Evolutionary conservation across 139 green algal genomes (phyloP), one percentile per base, ranked within the genome.

Genomic region (Chlorella sp.): DNA sequence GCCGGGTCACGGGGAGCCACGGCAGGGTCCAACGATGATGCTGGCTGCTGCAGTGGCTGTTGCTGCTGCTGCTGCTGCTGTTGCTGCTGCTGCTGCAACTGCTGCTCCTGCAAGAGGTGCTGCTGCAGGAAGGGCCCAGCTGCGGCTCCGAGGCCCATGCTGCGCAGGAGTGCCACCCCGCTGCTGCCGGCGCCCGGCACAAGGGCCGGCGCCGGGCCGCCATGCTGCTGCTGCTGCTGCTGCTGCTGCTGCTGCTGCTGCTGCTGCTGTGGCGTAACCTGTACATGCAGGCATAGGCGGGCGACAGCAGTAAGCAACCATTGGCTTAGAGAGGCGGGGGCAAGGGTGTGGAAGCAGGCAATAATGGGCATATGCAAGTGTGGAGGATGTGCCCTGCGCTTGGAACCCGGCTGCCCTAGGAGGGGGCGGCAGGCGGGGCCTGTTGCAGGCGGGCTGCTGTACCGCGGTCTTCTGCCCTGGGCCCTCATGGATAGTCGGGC

Each of bases 341-440:
- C n/a, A n/a, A n/a, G n/a, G n/a, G n/a, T n/a, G n/a, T n/a, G n/a
- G n/a, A n/a, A n/a, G 44, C 44, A 51, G 44, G 7, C 44, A 51
- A 51, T n/a, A n/a, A n/a, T n/a, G n/a, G n/a, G n/a, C 44, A 51
- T 51, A 9, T 51, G 7, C 44, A 51, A 60, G 51, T 21, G 15
- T 20, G 51, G 51, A 60, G 15, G 9, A 34, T 76, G 69, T 60
- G 39, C 39, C 70, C 69, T 56, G 70, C 41, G 25, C 56, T 78
- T 78, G 70, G 69, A 76, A 78, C 39, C 70, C 70, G 70, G 21
- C 39, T 78, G 70, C 70, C 70, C 70, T 38, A 60, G 9, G 26
- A 12, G 70, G n/a, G 13, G 39, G 70, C 70, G 26, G 70, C 70
- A 78, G 70, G 70, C 70, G 39, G 70, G 70, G 70, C 70, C 41